phyloP scores from a whole-genome alignment of 352 stramenopile genomes.

The Phytophthora cryptogea region DNA sequence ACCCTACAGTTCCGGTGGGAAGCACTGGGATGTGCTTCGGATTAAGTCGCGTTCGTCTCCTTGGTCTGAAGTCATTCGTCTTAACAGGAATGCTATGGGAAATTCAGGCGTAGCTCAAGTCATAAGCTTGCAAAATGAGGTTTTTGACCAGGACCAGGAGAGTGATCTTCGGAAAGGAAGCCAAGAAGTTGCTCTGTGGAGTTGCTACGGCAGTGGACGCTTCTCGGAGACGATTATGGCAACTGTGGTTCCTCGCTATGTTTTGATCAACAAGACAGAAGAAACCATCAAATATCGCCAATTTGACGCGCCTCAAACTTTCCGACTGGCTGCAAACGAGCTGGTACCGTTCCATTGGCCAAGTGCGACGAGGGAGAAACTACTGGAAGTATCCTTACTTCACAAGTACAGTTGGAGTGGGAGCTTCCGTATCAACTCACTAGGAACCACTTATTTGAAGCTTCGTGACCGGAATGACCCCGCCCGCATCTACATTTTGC shows the following conservation, averaged over 20 bases:
- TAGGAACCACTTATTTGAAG: conserved; percentile 88
- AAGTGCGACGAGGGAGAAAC: conserved; percentile 72
- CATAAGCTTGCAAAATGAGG: conserved; percentile 81
- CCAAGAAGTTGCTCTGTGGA: conserved; percentile 87
- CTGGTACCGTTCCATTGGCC: conserved; percentile 87
- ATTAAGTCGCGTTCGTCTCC: conserved; percentile 75
- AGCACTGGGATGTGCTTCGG: conserved; percentile 84
- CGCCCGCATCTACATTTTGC: conserved; percentile 87
- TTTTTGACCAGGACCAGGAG: conserved; percentile 55
- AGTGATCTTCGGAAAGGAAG: conserved; percentile 69
- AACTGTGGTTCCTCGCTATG: conserved; percentile 85
- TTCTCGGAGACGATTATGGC: conserved; percentile 89
- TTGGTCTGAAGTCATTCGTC: conserved; percentile 85
- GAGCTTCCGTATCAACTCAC: conserved; percentile 85
- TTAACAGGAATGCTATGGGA: conserved; percentile 89
- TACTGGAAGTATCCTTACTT: conserved; percentile 85
- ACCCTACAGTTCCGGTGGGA: conserved; percentile 71
- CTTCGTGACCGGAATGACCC: conserved; percentile 69
- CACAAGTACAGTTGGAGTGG: conserved; percentile 86
- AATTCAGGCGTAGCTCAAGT: conserved; percentile 89
- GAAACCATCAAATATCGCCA: conserved; percentile 88
- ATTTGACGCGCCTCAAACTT: conserved; percentile 74
- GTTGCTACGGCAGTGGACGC: conserved; percentile 77
- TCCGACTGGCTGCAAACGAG: conserved; percentile 72
- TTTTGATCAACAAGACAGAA: conserved; percentile 87